Percentiles rank a stretch among this genome's conserved stretches.
These are phyloP conservation scores for Phytopythium montanum DNA, from an alignment of 352 stramenopile genomes.

Conservation along the genomic window DNA sequence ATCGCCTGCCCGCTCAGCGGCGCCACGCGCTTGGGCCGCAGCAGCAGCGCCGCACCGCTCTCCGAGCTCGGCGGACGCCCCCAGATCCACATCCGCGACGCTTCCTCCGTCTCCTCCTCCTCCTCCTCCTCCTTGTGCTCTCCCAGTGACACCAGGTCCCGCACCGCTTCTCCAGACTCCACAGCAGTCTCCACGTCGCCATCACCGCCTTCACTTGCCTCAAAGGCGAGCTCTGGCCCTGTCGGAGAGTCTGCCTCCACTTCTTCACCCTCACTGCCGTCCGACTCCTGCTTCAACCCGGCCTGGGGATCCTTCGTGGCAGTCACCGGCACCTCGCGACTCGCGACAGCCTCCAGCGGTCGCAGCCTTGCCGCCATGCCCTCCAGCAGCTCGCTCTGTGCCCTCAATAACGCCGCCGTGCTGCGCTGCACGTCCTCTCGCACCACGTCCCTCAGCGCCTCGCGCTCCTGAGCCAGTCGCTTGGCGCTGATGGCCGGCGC, in stretches of 20 bases:
- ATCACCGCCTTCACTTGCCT: background rate
- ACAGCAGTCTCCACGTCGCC: background rate
- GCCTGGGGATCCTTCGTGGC: background rate
- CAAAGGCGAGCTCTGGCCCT: background rate
- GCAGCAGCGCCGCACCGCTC: constrained; percentile 40
- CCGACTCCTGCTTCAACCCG: background rate
- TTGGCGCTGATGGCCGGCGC: constrained; percentile 24
- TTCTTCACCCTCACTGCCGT: background rate
- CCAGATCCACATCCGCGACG: constrained; percentile 62
- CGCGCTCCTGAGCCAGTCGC: constrained; percentile 48
- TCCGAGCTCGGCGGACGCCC: constrained; percentile 55
- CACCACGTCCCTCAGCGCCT: constrained; percentile 38
- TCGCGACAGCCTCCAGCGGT: constrained; percentile 17
- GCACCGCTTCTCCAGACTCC: background rate
- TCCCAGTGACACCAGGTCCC: background rate
- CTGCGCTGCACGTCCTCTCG: constrained; percentile 47
- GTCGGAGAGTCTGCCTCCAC: background rate
- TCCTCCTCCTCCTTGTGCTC: constrained; percentile 8
- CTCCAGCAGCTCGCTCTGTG: constrained; percentile 45
- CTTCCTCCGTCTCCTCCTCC: constrained; percentile 17
- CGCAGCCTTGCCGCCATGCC: constrained; percentile 33
- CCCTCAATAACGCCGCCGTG: constrained; percentile 38
- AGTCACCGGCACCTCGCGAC: background rate
- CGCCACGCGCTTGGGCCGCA: constrained; percentile 63
- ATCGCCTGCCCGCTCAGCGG: constrained; percentile 56